Conservation (phyloP, 495 filamentous ascomycete genomes). For the Choiromyces venosus region DNA sequence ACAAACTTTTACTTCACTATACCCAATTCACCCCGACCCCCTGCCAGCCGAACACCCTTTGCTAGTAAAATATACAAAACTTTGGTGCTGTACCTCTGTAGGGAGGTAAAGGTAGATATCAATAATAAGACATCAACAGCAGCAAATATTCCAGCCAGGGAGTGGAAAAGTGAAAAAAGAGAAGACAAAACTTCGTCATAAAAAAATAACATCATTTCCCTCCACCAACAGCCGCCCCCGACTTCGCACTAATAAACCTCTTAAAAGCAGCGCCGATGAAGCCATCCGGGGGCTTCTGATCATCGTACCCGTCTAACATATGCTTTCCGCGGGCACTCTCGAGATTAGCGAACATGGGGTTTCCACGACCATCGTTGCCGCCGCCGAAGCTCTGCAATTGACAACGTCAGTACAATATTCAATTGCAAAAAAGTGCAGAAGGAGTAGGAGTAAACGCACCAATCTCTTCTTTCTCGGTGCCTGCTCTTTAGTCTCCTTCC, state of each 20-base stretch:
- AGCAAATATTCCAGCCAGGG: neutral
- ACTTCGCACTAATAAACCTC: slow-evolving; percentile 23
- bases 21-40: too few relatives aligned
- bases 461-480: slow-evolving; percentile 27
- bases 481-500: slow-evolving; percentile 1
- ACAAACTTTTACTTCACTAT: too few relatives aligned
- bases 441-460: slow-evolving; percentile 6
- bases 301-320: slow-evolving; percentile 22
- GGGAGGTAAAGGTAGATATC: too few relatives aligned
- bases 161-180: neutral
- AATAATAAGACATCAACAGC: neutral
- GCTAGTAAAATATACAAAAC: too few relatives aligned
- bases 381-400: slow-evolving; percentile 30
- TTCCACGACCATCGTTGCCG: slow-evolving; percentile 36
- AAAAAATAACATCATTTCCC: slow-evolving; percentile 17
- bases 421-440: neutral
- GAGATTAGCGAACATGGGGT: slow-evolving; percentile 37
- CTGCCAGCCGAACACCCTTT: too few relatives aligned
- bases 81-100: too few relatives aligned
- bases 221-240: slow-evolving; percentile 1
- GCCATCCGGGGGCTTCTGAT: slow-evolving; percentile 38
- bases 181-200: neutral
- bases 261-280: slow-evolving; percentile 34
- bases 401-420: neutral
- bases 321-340: slow-evolving; percentile 24